Percentiles rank a stretch among this genome's conserved stretches.
phyloP scores from a whole-genome alignment of 2,329 filamentous ascomycete genomes.

The Neoscytalidium dimidiatum region DNA sequence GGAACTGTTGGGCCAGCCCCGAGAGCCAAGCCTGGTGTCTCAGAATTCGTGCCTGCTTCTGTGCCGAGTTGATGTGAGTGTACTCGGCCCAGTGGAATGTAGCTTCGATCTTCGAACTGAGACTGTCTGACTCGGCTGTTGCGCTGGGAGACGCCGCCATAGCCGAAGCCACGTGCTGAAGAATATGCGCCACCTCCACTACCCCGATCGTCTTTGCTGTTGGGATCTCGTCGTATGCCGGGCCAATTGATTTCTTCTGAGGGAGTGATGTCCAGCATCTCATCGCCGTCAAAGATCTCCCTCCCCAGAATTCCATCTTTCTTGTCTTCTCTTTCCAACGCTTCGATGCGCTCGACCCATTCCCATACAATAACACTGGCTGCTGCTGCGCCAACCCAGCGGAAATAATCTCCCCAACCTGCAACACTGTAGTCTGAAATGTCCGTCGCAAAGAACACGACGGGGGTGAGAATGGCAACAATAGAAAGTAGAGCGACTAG shows the following conservation, averaged over 20 bases:
- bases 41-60: neutral
- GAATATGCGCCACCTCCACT: conserved; percentile 26
- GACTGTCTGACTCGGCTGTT: conserved; percentile 28
- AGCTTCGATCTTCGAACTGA: conserved; percentile 18
- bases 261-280: conserved; percentile 75
- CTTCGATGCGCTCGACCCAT: conserved; percentile 94
- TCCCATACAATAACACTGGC: conserved; percentile 98
- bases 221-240: conserved; percentile 41
- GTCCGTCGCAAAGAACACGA: conserved; percentile 91
- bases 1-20: conserved; percentile 41
- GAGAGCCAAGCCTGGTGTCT: neutral
- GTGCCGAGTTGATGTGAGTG: conserved; percentile 14
- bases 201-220: conserved; percentile 33
- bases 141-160: conserved; percentile 32
- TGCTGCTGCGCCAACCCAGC: conserved; percentile 93
- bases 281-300: conserved; percentile 91
- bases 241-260: conserved; percentile 59
- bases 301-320: conserved; percentile 89
- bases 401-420: conserved; percentile 92
- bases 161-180: conserved; percentile 26
- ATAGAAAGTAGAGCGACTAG: conserved; percentile 78
- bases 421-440: conserved; percentile 83
- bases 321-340: conserved; percentile 86
- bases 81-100: conserved; percentile 19
- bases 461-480: conserved; percentile 79